Percentiles rank a stretch among this genome's conserved stretches.
phyloP scores from a whole-genome alignment of 129 eudicot species.

The Artemisia argyi region DNA sequence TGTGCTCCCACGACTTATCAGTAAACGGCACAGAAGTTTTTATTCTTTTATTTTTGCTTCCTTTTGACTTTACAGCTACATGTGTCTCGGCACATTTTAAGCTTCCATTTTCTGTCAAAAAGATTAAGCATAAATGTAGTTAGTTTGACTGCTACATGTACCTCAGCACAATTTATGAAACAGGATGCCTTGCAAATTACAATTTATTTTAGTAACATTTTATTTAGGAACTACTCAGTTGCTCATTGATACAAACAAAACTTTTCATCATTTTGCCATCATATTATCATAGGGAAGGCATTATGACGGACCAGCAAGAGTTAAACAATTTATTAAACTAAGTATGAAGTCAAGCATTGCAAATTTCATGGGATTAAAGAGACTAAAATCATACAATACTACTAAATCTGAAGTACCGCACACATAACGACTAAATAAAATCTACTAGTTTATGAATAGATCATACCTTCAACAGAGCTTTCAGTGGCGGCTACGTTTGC shows the following conservation, averaged over 20 bases:
- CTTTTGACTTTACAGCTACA: slow-evolving; percentile 52
- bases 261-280: neutral
- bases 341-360: too few species aligned
- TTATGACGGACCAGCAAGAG: slow-evolving; percentile 7
- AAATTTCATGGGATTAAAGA: too few species aligned
- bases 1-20: slow-evolving; percentile 87
- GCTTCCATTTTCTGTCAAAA: slow-evolving; percentile 38
- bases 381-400: neutral
- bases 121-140: neutral
- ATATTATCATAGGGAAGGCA: neutral
- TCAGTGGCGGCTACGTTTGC: slow-evolving; percentile 28
- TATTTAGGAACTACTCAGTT: too few species aligned
- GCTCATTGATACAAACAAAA: neutral
- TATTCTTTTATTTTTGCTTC: slow-evolving; percentile 60
- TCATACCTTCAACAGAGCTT: slow-evolving; percentile 50
- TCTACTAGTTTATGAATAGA: slow-evolving; percentile 13
- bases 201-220: neutral
- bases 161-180: too few species aligned
- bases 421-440: neutral
- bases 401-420: neutral
- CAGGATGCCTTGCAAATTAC: slow-evolving; percentile 1
- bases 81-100: slow-evolving; percentile 26
- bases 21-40: slow-evolving; percentile 43
- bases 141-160: neutral
- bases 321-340: neutral